phyloP scores from a whole-genome alignment of 768 basidiomycete genomes.

The Pulveroboletus sp. region DNA sequence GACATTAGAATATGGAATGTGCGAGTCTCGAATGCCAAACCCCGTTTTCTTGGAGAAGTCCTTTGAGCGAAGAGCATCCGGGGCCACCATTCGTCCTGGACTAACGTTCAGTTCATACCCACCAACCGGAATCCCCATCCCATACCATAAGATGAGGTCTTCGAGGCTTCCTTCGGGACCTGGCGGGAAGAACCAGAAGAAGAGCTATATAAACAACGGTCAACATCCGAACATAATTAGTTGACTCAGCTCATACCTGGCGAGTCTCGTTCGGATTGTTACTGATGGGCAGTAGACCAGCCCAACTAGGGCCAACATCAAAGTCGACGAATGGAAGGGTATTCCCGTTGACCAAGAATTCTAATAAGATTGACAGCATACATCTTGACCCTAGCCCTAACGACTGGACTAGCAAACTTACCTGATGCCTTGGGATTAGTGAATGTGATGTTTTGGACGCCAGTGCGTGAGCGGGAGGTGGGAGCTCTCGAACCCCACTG shows the following conservation, averaged over 20 bases:
- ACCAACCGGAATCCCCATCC: neutral
- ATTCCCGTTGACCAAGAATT: conserved; percentile 68
- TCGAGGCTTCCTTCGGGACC: conserved; percentile 69
- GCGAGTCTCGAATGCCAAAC: conserved; percentile 35
- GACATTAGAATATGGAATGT: conserved; percentile 15
- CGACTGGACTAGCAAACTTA: conserved; percentile 19
- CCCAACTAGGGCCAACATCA: conserved; percentile 74
- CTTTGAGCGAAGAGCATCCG: conserved; percentile 73
- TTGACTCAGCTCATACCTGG: conserved; percentile 40
- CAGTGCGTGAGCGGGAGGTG: neutral
- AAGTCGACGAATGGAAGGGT: conserved; percentile 67
- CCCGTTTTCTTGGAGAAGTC: conserved; percentile 71
- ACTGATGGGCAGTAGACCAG: conserved; percentile 73
- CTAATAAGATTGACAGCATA: conserved; percentile 29
- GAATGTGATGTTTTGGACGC: conserved; percentile 67
- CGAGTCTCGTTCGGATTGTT: conserved; percentile 57
- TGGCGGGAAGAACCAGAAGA: too few species aligned
- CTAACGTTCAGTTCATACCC: neutral
- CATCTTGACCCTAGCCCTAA: neutral
- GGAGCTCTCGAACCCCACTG: conserved; percentile 4
- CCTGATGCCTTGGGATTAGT: conserved; percentile 63
- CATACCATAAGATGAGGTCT: conserved; percentile 72
- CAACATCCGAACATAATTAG: neutral
- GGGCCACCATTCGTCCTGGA: conserved; percentile 79
- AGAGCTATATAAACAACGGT: conserved; percentile 46